phyloP scores from a whole-genome alignment of 768 basidiomycete genomes.

The Podaxis sp. region DNA sequence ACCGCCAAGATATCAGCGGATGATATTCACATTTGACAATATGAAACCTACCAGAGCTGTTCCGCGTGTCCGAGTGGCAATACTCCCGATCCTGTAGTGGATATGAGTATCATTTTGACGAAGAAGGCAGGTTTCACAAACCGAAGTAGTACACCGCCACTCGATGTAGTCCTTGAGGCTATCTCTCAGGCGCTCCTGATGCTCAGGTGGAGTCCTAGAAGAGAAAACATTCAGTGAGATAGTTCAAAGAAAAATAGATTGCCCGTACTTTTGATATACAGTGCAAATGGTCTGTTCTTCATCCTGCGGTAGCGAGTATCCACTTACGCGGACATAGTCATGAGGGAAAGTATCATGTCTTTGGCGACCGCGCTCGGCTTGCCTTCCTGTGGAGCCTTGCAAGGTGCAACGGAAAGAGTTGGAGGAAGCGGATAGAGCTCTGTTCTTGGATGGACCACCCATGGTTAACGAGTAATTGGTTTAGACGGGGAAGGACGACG shows the following conservation, averaged over 20 bases:
- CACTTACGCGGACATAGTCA: background rate
- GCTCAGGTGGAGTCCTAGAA: background rate
- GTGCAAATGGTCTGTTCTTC: slow-evolving; percentile 8
- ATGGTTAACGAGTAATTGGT: background rate
- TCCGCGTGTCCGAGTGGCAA: background rate
- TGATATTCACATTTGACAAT: background rate
- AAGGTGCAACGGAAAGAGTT: background rate
- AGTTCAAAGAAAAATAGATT: background rate
- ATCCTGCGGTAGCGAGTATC: background rate
- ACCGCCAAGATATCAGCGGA: background rate
- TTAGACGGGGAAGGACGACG: background rate
- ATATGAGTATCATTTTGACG: too few relatives aligned
- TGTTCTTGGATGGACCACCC: background rate
- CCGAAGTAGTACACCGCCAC: background rate
- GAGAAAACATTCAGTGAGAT: background rate
- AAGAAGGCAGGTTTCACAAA: background rate
- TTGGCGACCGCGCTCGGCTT: background rate
- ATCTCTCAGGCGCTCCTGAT: background rate
- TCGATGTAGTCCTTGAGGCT: slow-evolving; percentile 4
- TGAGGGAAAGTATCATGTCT: slow-evolving; percentile 1
- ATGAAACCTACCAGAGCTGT: background rate
- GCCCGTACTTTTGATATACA: slow-evolving; percentile 2
- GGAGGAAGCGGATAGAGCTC: background rate
- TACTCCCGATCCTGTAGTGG: background rate
- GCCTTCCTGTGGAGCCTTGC: background rate